Conservation (phyloP, 2,329 filamentous ascomycete genomes). For the Fusarium luffae region DNA sequence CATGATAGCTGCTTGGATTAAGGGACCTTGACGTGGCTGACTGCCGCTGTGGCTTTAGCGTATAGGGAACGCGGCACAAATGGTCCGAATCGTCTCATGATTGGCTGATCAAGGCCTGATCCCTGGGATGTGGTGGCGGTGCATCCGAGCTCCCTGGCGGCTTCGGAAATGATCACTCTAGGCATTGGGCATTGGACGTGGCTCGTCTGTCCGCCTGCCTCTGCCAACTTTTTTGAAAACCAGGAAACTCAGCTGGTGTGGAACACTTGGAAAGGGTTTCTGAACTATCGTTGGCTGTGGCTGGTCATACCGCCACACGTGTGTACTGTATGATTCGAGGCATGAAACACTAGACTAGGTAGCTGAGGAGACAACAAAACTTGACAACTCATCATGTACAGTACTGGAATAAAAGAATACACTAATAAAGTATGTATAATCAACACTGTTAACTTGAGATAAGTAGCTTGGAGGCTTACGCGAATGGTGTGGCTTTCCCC, state of each 20-base stretch:
- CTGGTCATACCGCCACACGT: constrained; percentile 32
- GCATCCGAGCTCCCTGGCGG: constrained; percentile 24
- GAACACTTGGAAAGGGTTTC: constrained; percentile 22
- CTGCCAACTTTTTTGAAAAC: constrained; percentile 42
- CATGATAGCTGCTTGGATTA: constrained; percentile 37
- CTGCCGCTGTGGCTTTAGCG: constrained; percentile 37
- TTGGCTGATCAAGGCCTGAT: constrained; percentile 5
- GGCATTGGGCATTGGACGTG: constrained; percentile 12
- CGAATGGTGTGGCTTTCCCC: constrained; percentile 1
- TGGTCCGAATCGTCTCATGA: constrained; percentile 21
- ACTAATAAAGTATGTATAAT: constrained; percentile 1
- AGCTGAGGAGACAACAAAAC: constrained; percentile 1
- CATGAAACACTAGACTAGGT: constrained; percentile 24
- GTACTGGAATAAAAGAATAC: constrained; percentile 2
- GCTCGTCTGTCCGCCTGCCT: constrained; percentile 33
- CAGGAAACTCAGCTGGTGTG: constrained; percentile 30
- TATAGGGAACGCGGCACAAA: constrained; percentile 26
- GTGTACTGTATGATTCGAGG: constrained; percentile 24
- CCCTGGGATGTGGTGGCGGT: constrained; percentile 31
- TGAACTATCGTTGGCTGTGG: constrained; percentile 30
- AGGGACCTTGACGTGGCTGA: constrained; percentile 36
- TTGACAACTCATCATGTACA: constrained; percentile 14
- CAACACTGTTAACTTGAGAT: neutral
- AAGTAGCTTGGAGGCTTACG: neutral
- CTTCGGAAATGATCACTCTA: constrained; percentile 41